Base-by-base conservation (phyloP, 2,329 filamentous ascomycete genomes). In the Beauveria pseudobassiana region DNA sequence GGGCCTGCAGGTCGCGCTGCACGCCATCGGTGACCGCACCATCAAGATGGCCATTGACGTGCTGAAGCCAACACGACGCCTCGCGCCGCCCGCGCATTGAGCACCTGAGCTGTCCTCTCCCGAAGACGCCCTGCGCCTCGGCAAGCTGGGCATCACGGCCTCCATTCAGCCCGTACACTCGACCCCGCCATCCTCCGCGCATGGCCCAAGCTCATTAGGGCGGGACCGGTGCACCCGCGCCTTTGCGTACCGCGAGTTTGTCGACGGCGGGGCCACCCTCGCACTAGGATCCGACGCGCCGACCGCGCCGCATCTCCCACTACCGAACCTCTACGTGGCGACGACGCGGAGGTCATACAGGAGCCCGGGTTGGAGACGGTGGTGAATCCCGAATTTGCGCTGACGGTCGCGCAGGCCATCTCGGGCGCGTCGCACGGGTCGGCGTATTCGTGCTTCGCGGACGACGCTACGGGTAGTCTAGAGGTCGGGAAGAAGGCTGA, bases 21-120 rank as follows among this genome's bases (percentile, higher is more conserved):
- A 88, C 66, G 86, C 86, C 48, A 88, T 88, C 62, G 86, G 86
- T 46, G 85, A 88, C 67, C 74, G 75, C 20, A 84, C 86, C 1
- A 76, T 87, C 30, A 75, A 73, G 45, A 81, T 81, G 64, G 84
- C 83, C 8, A 78, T 88, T 62, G 80, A 87, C 65, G 78, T 78
- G 0, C 75, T 88, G 18, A 73, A 22, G 71, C 67, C 63, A 75
- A 72, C 55, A 76, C 73, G 0, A 72, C 63, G 75, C 78, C 0
- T 76, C 74, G 0, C 77, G 79, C 8, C 78, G 86, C 2, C 86
- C 86, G 56, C 78, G 86, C 18, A 84, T 88, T 65, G 86, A 88
- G 71, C 86, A 88, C 67, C 74, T 88, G 3, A 88, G 69, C 76
- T 88, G 34, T 77, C 84, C 0, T 78, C 77, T 0, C 75, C 76